Conservation (phyloP, 2,329 filamentous ascomycete species). For the Aspergillus sp. region DNA sequence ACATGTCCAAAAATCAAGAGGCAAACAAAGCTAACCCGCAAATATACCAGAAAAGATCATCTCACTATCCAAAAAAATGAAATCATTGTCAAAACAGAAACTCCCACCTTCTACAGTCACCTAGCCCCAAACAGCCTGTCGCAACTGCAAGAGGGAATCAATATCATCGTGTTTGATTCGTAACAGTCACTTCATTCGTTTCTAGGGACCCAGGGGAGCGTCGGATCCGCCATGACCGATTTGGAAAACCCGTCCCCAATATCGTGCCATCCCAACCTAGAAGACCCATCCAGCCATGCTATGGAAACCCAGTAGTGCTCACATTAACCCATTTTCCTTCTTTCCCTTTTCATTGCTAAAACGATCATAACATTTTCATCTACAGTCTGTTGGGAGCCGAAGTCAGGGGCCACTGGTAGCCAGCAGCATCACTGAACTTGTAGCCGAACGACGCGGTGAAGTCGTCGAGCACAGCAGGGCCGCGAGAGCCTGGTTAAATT, state of each 20-base stretch:
- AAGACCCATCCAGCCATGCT: slow-evolving; percentile 12
- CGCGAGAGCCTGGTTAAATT: slow-evolving; percentile 72
- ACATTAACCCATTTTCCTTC: slow-evolving; percentile 13
- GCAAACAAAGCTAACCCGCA: background rate
- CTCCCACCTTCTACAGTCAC: background rate
- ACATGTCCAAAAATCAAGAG: background rate
- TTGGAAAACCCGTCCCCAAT: slow-evolving; percentile 9
- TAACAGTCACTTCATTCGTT: slow-evolving; percentile 18
- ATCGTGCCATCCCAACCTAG: slow-evolving; percentile 11
- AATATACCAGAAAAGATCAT: background rate
- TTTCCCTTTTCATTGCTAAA: slow-evolving; percentile 9
- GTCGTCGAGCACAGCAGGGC: slow-evolving; percentile 92
- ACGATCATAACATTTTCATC: slow-evolving; percentile 25
- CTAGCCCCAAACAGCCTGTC: background rate
- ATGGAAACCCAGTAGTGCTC: slow-evolving; percentile 14
- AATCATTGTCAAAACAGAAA: background rate
- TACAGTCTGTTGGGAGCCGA: slow-evolving; percentile 78
- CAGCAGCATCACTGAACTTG: slow-evolving; percentile 95
- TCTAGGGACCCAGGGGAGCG: slow-evolving; percentile 12
- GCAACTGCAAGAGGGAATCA: background rate
- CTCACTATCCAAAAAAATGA: background rate
- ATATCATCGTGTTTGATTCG: slow-evolving; percentile 4
- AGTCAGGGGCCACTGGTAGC: slow-evolving; percentile 90
- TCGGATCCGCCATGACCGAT: slow-evolving; percentile 1
- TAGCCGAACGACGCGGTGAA: slow-evolving; percentile 98